Evolutionary conservation across 192 early-diverging fungal genomes (phyloP).

Genomic region (Coemansia sp.): DNA sequence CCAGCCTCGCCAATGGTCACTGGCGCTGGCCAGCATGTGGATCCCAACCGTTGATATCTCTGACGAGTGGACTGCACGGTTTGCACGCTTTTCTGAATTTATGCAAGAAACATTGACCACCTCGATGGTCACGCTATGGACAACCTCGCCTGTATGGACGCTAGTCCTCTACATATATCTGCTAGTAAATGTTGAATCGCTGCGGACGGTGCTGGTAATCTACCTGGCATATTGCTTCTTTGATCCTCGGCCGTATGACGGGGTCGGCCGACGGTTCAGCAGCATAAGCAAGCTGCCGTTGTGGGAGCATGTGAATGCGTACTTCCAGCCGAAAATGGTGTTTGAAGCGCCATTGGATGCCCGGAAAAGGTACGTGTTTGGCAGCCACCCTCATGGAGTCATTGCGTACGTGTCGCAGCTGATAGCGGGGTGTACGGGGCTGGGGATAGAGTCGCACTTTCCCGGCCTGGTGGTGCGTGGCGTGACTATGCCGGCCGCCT

Average conservation of each 20-base stretch:
- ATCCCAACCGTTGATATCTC: slow-evolving; percentile 11
- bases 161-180: slow-evolving; percentile 63
- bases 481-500: slow-evolving; percentile 81
- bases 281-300: slow-evolving; percentile 52
- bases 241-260: slow-evolving; percentile 76
- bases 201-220: slow-evolving; percentile 61
- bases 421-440: slow-evolving; percentile 80
- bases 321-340: slow-evolving; percentile 75
- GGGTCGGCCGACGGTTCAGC: slow-evolving; percentile 62
- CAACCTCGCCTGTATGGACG: slow-evolving; percentile 34
- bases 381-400: slow-evolving; percentile 88
- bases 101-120: slow-evolving; percentile 36
- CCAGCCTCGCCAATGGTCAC: slow-evolving; percentile 1
- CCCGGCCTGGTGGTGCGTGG: slow-evolving; percentile 77
- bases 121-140: slow-evolving; percentile 41
- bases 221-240: slow-evolving; percentile 76
- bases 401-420: slow-evolving; percentile 79
- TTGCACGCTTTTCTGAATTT: slow-evolving; percentile 16
- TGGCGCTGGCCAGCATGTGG: slow-evolving; percentile 15
- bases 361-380: slow-evolving; percentile 83
- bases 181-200: slow-evolving; percentile 52
- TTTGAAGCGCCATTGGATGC: slow-evolving; percentile 86
- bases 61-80: slow-evolving; percentile 22
- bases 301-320: slow-evolving; percentile 79
- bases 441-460: slow-evolving; percentile 68